These are phyloP conservation scores for Cylindrotheca closterium DNA, from an alignment of 108 stramenopile genomes.

Conservation along the genomic window DNA sequence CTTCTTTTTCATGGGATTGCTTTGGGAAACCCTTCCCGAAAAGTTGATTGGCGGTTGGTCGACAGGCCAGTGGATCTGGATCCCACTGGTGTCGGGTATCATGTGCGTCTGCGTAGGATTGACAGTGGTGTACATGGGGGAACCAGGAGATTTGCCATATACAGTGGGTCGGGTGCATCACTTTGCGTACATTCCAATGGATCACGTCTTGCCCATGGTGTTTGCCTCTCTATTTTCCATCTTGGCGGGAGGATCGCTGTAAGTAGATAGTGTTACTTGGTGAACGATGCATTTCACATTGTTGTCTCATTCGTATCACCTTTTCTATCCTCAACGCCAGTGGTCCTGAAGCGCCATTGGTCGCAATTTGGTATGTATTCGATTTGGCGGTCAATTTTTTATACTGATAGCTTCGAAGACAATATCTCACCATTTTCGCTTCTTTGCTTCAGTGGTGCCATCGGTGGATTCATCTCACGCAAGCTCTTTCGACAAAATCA, in stretches of 20 bases:
- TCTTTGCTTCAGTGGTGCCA: slow-evolving; percentile 54
- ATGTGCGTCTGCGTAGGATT: slow-evolving; percentile 34
- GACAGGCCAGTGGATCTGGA: slow-evolving; percentile 50
- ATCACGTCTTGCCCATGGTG: slow-evolving; percentile 68
- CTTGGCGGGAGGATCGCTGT: slow-evolving; percentile 51
- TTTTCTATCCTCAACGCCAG: background rate
- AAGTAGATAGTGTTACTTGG: too few relatives aligned
- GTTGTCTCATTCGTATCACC: background rate
- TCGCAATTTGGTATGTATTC: slow-evolving; percentile 22
- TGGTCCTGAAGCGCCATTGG: slow-evolving; percentile 41
- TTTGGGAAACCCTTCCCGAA: slow-evolving; percentile 61
- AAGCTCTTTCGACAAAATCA: slow-evolving; percentile 42
- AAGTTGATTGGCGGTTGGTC: slow-evolving; percentile 36
- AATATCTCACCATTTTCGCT: slow-evolving; percentile 7
- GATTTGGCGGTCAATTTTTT: background rate
- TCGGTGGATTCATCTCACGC: slow-evolving; percentile 58
- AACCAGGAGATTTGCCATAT: slow-evolving; percentile 73
- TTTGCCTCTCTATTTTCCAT: slow-evolving; percentile 59
- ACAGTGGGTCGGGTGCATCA: slow-evolving; percentile 64
- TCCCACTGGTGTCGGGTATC: slow-evolving; percentile 46
- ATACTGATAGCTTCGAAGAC: too few relatives aligned
- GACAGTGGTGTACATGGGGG: slow-evolving; percentile 54
- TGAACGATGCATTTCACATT: background rate
- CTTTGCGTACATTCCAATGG: slow-evolving; percentile 54
- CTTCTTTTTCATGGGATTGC: slow-evolving; percentile 31